phyloP scores from a whole-genome alignment of 495 filamentous ascomycete species.

The Tetracladium marchalianum region DNA sequence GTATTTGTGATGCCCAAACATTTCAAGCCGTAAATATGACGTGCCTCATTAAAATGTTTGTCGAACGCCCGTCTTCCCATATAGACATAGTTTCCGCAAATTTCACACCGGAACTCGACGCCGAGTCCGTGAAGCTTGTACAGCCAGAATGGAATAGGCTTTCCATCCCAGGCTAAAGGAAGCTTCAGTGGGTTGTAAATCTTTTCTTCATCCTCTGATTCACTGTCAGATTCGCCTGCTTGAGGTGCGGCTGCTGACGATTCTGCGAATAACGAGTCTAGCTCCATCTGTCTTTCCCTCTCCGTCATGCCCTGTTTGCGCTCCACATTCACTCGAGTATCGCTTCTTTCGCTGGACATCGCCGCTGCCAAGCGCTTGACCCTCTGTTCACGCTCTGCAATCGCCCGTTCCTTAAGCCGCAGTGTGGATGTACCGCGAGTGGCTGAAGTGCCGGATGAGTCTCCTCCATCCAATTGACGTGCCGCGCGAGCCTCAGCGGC shows the following conservation, averaged over 20 bases:
- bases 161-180: constrained; percentile 93
- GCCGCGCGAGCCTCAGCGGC: constrained; percentile 52
- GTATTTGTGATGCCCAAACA: constrained; percentile 91
- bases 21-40: constrained; percentile 86
- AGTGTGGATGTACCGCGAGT: constrained; percentile 26
- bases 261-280: constrained; percentile 74
- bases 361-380: constrained; percentile 64
- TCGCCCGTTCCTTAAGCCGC: constrained; percentile 76
- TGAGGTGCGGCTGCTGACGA: constrained; percentile 27
- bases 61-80: constrained; percentile 93
- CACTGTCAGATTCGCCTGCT: constrained; percentile 34
- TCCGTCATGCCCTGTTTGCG: constrained; percentile 94
- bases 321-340: constrained; percentile 88
- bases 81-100: constrained; percentile 97
- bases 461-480: constrained; percentile 19
- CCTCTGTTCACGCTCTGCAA: constrained; percentile 82
- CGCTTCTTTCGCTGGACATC: constrained; percentile 69
- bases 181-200: constrained; percentile 96
- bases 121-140: constrained; percentile 95
- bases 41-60: constrained; percentile 92
- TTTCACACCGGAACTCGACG: constrained; percentile 90
- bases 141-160: constrained; percentile 97
- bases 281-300: constrained; percentile 80
- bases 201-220: constrained; percentile 65
- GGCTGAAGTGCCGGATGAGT: constrained; percentile 20